A percentile compares a stretch with the other conserved stretches of the same genome.
phyloP scores from a whole-genome alignment of 345 rosid species.

The Stellera chamaejasme region DNA sequence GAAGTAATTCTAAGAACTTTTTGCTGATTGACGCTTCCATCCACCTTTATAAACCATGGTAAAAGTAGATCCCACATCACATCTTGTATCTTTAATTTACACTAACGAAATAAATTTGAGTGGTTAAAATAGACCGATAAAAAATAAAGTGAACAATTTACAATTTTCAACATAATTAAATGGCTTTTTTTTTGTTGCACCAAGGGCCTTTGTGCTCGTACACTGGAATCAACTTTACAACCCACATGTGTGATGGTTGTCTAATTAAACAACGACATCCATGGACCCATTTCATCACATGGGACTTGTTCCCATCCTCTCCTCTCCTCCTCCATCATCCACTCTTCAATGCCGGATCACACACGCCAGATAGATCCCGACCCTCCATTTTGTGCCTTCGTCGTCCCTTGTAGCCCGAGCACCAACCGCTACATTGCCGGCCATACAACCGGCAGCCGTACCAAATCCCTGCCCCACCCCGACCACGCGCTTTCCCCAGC shows the following conservation, averaged over 20 bases:
- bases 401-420: slow-evolving; percentile 29
- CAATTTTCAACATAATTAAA: too few relatives aligned
- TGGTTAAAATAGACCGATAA: too few relatives aligned
- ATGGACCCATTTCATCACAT: slow-evolving; percentile 28
- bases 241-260: slow-evolving; percentile 18
- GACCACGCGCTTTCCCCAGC: slow-evolving; percentile 15
- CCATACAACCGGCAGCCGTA: slow-evolving; percentile 21
- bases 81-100: too few relatives aligned
- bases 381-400: slow-evolving; percentile 39
- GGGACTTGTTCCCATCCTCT: slow-evolving; percentile 7
- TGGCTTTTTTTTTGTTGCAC: too few relatives aligned
- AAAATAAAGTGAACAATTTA: too few relatives aligned
- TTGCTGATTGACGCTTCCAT: too few relatives aligned
- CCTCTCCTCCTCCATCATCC: slow-evolving; percentile 16
- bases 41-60: too few relatives aligned
- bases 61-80: too few relatives aligned
- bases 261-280: slow-evolving; percentile 25
- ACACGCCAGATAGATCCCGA: slow-evolving; percentile 12
- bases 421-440: slow-evolving; percentile 31
- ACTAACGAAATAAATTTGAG: too few relatives aligned
- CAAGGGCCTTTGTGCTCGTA: too few relatives aligned
- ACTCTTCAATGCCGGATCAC: neutral
- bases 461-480: slow-evolving; percentile 8
- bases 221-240: neutral
- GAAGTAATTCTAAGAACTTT: too few relatives aligned